Evolutionary conservation across 177 flowering plant species (phyloP).

Genomic region (Tripterygium wilfordii): DNA sequence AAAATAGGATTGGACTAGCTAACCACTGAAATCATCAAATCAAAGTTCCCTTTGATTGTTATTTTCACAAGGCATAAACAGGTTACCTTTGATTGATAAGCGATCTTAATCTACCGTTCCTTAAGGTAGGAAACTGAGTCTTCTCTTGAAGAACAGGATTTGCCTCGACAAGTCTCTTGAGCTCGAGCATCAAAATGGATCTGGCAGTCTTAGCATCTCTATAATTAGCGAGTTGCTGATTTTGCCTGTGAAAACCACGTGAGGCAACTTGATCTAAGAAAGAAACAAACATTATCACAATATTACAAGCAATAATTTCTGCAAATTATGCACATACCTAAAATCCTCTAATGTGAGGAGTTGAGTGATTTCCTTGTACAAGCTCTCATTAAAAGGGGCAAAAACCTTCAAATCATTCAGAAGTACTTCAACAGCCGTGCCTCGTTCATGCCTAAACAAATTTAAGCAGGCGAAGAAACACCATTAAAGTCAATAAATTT

Average conservation of each 20-base stretch:
- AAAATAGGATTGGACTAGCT: background rate
- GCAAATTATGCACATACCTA: conserved; percentile 11
- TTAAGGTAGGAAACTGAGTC: conserved; percentile 22
- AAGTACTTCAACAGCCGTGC: conserved; percentile 24
- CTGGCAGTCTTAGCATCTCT: conserved; percentile 25
- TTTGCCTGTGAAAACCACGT: conserved; percentile 12
- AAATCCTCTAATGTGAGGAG: conserved; percentile 21
- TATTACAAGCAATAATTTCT: background rate
- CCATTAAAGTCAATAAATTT: background rate
- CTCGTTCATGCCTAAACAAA: conserved; percentile 16
- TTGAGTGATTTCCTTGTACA: conserved; percentile 22
- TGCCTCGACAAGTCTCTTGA: conserved; percentile 26
- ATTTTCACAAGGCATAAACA: no score
- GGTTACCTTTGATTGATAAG: conserved; percentile 29
- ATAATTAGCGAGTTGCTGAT: conserved; percentile 14
- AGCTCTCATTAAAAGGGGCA: conserved; percentile 10
- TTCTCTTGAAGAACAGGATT: conserved; percentile 30
- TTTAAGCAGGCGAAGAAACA: background rate
- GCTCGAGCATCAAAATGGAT: conserved; percentile 14
- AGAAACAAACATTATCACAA: background rate
- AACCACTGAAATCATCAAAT: no score
- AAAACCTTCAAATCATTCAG: conserved; percentile 23
- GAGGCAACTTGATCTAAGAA: background rate
- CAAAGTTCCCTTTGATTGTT: background rate
- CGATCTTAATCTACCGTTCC: conserved; percentile 14